Evolutionary conservation across 176 grass and related monocot species (phyloP).

Genomic region (Oryza glaberrima): DNA sequence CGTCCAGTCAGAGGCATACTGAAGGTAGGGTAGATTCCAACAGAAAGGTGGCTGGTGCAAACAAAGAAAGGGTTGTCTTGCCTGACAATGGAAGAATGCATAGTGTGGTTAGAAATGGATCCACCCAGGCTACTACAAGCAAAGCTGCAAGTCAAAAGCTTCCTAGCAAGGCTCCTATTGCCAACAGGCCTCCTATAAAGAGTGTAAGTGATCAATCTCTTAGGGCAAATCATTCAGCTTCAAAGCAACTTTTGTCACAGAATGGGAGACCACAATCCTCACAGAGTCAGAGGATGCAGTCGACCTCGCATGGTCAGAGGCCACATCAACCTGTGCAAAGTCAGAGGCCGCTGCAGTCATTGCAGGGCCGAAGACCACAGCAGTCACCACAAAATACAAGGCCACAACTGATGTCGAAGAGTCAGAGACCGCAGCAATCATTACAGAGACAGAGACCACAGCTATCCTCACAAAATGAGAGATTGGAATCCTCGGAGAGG

Average conservation of each 20-base stretch:
- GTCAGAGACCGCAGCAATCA: slow-evolving; percentile 22
- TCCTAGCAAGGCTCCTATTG: slow-evolving; percentile 35
- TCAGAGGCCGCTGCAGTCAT: slow-evolving; percentile 19
- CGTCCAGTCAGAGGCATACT: slow-evolving; percentile 36
- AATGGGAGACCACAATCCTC: slow-evolving; percentile 37
- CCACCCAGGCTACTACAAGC: slow-evolving; percentile 42
- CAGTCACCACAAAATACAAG: slow-evolving; percentile 30
- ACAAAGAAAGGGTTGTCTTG: slow-evolving; percentile 37
- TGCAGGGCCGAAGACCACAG: slow-evolving; percentile 23
- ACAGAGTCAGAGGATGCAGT: slow-evolving; percentile 45
- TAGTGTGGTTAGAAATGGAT: slow-evolving; percentile 50
- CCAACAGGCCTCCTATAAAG: slow-evolving; percentile 61
- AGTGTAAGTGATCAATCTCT: slow-evolving; percentile 43
- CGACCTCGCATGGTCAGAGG: slow-evolving; percentile 46
- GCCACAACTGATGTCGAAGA: neutral
- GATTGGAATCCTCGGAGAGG: slow-evolving; percentile 41
- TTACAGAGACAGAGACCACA: slow-evolving; percentile 42
- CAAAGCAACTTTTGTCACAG: slow-evolving; percentile 40
- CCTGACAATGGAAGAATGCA: slow-evolving; percentile 43
- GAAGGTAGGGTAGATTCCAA: slow-evolving; percentile 47
- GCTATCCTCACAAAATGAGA: slow-evolving; percentile 39
- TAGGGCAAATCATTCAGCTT: slow-evolving; percentile 40
- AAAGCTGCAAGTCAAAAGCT: slow-evolving; percentile 52
- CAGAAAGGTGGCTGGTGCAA: slow-evolving; percentile 44
- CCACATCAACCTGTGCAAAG: slow-evolving; percentile 19